Conservation (phyloP, 805 yeast genomes). For the Yarrowia sp. region DNA sequence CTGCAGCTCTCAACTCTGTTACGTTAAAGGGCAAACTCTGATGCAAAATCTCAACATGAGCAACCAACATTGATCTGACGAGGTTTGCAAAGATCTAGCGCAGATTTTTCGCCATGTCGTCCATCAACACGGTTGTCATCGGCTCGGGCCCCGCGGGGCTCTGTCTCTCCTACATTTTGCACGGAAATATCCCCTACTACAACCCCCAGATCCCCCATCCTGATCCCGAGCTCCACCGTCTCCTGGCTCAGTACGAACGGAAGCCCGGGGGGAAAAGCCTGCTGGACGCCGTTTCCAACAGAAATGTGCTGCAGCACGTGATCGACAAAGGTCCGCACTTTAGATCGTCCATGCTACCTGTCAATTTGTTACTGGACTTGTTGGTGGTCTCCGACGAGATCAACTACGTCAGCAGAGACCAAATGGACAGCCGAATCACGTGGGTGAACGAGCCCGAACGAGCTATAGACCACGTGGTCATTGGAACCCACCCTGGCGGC, state of each 20-base stretch:
- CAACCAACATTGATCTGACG: constrained; percentile 1
- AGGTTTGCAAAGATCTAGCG: not conserved
- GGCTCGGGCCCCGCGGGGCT: constrained; percentile 50
- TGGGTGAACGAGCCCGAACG: constrained; percentile 43
- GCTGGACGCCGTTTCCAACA: constrained; percentile 43
- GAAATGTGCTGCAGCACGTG: constrained; percentile 43
- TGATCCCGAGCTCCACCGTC: constrained; percentile 45
- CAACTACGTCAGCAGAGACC: constrained; percentile 40
- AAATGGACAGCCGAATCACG: constrained; percentile 44
- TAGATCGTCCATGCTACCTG: constrained; percentile 43
- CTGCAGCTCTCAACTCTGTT: constrained; percentile 9
- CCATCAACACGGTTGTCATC: constrained; percentile 38
- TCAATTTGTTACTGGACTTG: constrained; percentile 46
- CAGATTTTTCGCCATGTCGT: not conserved
- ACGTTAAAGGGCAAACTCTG: constrained; percentile 15
- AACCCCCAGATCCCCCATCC: constrained; percentile 48
- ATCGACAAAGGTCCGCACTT: constrained; percentile 41
- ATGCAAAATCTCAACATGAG: constrained; percentile 25
- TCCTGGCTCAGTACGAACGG: constrained; percentile 40
- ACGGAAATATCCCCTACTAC: constrained; percentile 48
- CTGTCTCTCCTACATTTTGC: constrained; percentile 47
- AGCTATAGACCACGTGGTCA: constrained; percentile 43
- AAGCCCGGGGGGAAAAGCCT: constrained; percentile 22
- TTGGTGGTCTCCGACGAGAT: constrained; percentile 47
- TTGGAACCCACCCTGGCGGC: constrained; percentile 48